Conservation (phyloP, 805 yeast species). For the Wickerhamiella alocasiicola region DNA sequence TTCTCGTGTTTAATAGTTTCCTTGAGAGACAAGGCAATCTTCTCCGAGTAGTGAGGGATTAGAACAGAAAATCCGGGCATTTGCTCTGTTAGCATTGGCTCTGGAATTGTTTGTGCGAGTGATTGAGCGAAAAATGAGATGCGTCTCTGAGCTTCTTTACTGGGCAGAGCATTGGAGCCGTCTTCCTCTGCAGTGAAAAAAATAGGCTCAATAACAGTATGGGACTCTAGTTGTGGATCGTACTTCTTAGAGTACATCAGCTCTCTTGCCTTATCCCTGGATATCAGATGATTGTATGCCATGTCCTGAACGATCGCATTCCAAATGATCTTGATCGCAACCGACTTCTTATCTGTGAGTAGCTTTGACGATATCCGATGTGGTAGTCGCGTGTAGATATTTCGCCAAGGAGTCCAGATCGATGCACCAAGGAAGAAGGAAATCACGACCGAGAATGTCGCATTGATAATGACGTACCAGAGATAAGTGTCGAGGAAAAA, state of each 20-base stretch:
- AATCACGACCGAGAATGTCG: conserved; percentile 56
- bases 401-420: conserved; percentile 83
- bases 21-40: conserved; percentile 58
- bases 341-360: conserved; percentile 38
- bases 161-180: conserved; percentile 47
- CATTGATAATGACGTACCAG: conserved; percentile 77
- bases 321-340: conserved; percentile 39
- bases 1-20: conserved; percentile 66
- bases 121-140: conserved; percentile 86
- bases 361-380: conserved; percentile 63
- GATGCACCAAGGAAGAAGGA: conserved; percentile 68
- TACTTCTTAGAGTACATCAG: conserved; percentile 38
- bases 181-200: conserved; percentile 79
- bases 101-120: conserved; percentile 72
- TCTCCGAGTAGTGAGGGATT: conserved; percentile 79
- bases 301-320: conserved; percentile 70
- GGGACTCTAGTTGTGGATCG: conserved; percentile 28
- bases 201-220: conserved; percentile 50
- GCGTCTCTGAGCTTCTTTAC: conserved; percentile 71
- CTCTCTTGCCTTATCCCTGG: conserved; percentile 58
- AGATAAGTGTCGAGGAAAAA: conserved; percentile 72
- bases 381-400: conserved; percentile 63
- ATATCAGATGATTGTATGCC: conserved; percentile 68
- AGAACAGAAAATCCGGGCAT: conserved; percentile 79
- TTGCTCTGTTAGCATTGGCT: conserved; percentile 46